phyloP scores from a whole-genome alignment of 2,329 filamentous ascomycete genomes.

The Pseudocercospora vitis region DNA sequence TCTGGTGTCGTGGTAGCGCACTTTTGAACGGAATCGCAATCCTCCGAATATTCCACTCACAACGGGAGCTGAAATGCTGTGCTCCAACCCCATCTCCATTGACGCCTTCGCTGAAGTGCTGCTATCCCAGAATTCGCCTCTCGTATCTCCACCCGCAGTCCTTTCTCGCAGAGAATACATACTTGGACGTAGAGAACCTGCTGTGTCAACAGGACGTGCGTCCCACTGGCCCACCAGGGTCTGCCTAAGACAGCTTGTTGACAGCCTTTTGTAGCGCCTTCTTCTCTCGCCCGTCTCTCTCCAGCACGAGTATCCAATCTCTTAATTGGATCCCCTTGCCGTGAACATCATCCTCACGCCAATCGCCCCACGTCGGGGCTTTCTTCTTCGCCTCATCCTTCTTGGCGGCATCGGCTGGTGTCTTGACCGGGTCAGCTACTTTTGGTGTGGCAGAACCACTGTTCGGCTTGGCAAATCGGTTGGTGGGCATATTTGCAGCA shows the following conservation, averaged over 20 bases:
- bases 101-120: conserved; percentile 12
- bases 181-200: background rate
- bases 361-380: conserved; percentile 39
- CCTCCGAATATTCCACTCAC: conserved; percentile 3
- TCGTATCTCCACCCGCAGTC: background rate
- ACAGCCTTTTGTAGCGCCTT: conserved; percentile 60
- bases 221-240: background rate
- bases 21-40: background rate
- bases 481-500: conserved; percentile 57
- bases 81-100: background rate
- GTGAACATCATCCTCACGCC: conserved; percentile 71
- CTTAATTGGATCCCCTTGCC: conserved; percentile 79
- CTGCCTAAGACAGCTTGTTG: conserved; percentile 22
- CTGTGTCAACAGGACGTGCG: background rate
- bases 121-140: background rate
- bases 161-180: conserved; percentile 5
- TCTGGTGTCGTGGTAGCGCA: conserved; percentile 4
- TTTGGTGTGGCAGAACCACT: conserved; percentile 34
- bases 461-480: conserved; percentile 36
- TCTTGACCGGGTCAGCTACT: conserved; percentile 16
- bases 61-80: conserved; percentile 9
- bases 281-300: conserved; percentile 70
- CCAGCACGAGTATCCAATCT: conserved; percentile 77
- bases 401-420: conserved; percentile 17
- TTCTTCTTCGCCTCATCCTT: conserved; percentile 25